A percentile compares a stretch with the other conserved stretches of the same genome.
Evolutionary conservation across 495 filamentous ascomycete species (phyloP).

Genomic region (Halenospora varia): DNA sequence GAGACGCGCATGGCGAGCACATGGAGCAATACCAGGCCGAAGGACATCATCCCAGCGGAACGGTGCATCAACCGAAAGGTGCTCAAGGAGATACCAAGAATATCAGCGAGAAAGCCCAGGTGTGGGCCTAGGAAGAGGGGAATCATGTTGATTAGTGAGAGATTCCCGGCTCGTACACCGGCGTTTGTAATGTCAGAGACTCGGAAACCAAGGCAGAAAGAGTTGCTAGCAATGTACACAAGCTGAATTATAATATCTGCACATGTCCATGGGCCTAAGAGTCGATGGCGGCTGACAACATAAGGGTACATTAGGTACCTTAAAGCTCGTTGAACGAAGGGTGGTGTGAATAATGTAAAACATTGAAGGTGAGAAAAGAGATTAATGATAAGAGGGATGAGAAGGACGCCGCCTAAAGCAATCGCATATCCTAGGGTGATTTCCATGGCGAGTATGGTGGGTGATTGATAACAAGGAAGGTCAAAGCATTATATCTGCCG

Average conservation of each 20-base stretch:
- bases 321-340: not conserved
- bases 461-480: too few species aligned
- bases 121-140: conserved; percentile 9
- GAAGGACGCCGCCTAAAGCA: conserved; percentile 4
- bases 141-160: conserved; percentile 12
- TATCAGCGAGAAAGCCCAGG: conserved; percentile 14
- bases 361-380: conserved; percentile 1
- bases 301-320: conserved; percentile 12
- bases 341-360: not conserved
- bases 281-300: conserved; percentile 4
- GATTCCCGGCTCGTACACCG: conserved; percentile 3
- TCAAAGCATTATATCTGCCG: too few species aligned
- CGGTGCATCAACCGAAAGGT: conserved; percentile 5
- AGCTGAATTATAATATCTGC: conserved; percentile 9
- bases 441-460: not conserved
- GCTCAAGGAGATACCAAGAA: conserved; percentile 10
- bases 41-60: conserved; percentile 10
- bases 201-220: conserved; percentile 6
- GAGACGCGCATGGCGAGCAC: not conserved
- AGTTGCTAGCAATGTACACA: conserved; percentile 7
- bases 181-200: conserved; percentile 3
- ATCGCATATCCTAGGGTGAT: conserved; percentile 19
- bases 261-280: conserved; percentile 11
- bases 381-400: conserved; percentile 4
- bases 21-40: conserved; percentile 4